Percentiles rank a stretch among this genome's conserved stretches.
Conservation (phyloP, 129 eudicot genomes). For the Flaveria brownii region DNA sequence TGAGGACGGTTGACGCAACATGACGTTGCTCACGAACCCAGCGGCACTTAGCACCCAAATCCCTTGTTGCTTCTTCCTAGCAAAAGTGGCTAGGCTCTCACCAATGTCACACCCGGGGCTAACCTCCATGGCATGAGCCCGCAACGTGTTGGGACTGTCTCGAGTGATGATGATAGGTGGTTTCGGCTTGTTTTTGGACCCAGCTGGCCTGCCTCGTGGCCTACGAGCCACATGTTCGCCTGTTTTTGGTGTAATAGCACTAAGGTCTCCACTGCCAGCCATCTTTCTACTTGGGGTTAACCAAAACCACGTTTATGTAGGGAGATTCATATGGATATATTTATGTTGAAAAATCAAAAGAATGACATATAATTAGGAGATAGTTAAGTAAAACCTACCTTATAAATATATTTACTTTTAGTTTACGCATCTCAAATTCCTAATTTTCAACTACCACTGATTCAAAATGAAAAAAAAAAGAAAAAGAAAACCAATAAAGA, state of each 20-base stretch:
- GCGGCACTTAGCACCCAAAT: constrained; percentile 59
- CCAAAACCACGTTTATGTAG: constrained; percentile 49
- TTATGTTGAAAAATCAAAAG: constrained; percentile 41
- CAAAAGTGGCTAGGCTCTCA: constrained; percentile 52
- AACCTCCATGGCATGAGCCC: constrained; percentile 76
- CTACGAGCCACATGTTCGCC: constrained; percentile 41
- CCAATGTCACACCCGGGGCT: constrained; percentile 56
- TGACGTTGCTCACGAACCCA: constrained; percentile 61
- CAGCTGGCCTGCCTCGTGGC: constrained; percentile 73
- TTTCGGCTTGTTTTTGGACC: constrained; percentile 73
- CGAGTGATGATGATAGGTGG: constrained; percentile 69
- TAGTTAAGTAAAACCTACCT: constrained; percentile 52
- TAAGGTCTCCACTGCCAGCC: constrained; percentile 47
- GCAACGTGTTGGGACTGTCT: constrained; percentile 62
- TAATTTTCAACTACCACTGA: constrained; percentile 43
- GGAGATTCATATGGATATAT: constrained; percentile 33
- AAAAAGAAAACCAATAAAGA: not conserved
- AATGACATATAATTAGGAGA: constrained; percentile 63
- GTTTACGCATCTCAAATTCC: constrained; percentile 41
- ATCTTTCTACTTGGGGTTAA: not conserved
- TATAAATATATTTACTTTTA: not conserved
- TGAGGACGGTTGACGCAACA: constrained; percentile 58
- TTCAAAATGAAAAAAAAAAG: not conserved
- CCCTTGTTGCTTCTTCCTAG: constrained; percentile 60
- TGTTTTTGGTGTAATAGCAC: not conserved